phyloP scores from a whole-genome alignment of 176 grass and related monocot genomes.

The Urochloa ruziziensis region DNA sequence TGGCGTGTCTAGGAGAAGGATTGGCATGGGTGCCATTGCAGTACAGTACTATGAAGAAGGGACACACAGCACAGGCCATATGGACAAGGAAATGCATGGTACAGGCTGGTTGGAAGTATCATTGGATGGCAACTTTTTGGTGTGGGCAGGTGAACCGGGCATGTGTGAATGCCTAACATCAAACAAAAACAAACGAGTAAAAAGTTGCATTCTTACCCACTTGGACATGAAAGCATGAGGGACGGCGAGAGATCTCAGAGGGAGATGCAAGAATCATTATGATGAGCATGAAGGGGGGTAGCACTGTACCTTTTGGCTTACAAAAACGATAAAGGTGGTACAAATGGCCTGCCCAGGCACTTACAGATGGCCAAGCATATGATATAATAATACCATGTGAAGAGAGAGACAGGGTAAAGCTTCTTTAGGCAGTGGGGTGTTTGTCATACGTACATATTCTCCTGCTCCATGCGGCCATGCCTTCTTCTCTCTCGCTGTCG shows the following conservation, averaged over 20 bases:
- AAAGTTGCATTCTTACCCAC: conserved; percentile 44
- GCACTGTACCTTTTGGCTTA: conserved; percentile 39
- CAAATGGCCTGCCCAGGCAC: conserved; percentile 49
- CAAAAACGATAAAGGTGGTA: conserved; percentile 40
- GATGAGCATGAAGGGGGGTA: conserved; percentile 12
- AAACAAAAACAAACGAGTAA: conserved; percentile 43
- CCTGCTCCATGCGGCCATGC: conserved; percentile 32
- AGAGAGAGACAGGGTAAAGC: conserved; percentile 17
- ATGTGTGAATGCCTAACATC: conserved; percentile 39
- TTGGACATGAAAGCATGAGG: conserved; percentile 39
- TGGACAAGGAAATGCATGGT: conserved; percentile 35
- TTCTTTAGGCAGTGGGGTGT: conserved; percentile 38
- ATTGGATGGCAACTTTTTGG: conserved; percentile 49
- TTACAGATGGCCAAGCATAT: conserved; percentile 43
- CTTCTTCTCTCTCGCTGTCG: conserved; percentile 31
- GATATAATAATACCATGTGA: conserved; percentile 55
- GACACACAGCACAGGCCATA: conserved; percentile 13
- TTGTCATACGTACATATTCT: conserved; percentile 66
- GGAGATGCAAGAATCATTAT: conserved; percentile 42
- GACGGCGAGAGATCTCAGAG: not conserved
- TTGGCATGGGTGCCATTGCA: conserved; percentile 20
- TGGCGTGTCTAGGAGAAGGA: too few relatives aligned
- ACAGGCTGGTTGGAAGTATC: conserved; percentile 33
- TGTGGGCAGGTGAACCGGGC: conserved; percentile 50
- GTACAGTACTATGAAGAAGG: conserved; percentile 18